Evolutionary conservation across 176 grass and related monocot species (phyloP).

Genomic region (Melocanna baccifera): DNA sequence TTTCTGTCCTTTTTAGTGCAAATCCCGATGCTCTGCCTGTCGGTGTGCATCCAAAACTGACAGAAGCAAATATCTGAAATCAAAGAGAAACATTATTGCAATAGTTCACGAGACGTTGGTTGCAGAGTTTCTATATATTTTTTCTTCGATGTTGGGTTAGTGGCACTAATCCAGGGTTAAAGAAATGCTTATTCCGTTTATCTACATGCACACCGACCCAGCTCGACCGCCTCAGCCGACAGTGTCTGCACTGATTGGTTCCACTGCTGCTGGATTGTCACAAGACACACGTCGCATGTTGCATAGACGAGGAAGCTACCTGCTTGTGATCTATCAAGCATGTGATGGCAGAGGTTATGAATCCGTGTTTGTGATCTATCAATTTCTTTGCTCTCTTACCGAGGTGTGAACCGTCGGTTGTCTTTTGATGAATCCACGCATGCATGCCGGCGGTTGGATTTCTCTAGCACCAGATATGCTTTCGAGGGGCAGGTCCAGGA

Average conservation of each 20-base stretch:
- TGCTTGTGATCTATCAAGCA: background rate
- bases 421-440: no score
- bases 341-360: no score
- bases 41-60: background rate
- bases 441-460: no score
- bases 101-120: background rate
- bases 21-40: background rate
- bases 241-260: background rate
- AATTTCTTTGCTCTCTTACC: background rate
- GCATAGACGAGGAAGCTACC: background rate
- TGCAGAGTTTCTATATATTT: background rate
- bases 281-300: background rate
- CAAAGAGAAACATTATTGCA: background rate
- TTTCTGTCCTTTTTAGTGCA: background rate
- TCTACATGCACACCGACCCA: background rate
- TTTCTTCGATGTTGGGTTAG: background rate
- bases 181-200: background rate
- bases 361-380: background rate
- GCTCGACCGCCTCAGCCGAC: background rate
- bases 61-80: background rate
- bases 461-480: no score
- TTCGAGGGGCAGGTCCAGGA: no score
- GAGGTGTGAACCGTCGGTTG: background rate
- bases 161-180: background rate
- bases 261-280: background rate